These are phyloP conservation scores for Hibiscus syriacus DNA, from an alignment of 345 rosid genomes.

Conservation along the genomic window DNA sequence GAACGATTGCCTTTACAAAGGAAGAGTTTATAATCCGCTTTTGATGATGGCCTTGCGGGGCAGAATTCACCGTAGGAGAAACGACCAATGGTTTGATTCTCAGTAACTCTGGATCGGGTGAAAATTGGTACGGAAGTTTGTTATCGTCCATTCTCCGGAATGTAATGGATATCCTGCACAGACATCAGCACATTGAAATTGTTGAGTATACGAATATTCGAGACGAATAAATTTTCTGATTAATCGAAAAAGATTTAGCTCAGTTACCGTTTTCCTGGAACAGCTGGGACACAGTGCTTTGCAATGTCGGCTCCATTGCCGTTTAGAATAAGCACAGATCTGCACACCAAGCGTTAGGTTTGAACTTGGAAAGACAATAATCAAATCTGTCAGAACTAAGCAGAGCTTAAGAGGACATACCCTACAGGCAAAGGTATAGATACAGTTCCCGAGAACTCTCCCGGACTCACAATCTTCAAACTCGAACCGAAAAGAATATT, in stretches of 20 bases:
- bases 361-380: neutral
- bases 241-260: neutral
- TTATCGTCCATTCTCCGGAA: conserved; percentile 37
- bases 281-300: conserved; percentile 64
- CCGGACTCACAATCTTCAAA: conserved; percentile 40
- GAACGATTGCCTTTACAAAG: neutral
- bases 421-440: conserved; percentile 32
- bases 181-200: neutral
- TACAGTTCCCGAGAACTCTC: conserved; percentile 48
- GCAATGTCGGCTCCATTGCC: conserved; percentile 66
- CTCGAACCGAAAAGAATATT: conserved; percentile 50
- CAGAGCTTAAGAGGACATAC: conserved; percentile 21
- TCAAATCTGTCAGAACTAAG: neutral
- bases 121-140: conserved; percentile 22
- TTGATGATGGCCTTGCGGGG: neutral
- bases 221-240: neutral
- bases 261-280: conserved; percentile 40
- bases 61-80: neutral
- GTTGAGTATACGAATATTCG: neutral
- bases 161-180: conserved; percentile 29
- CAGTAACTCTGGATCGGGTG: conserved; percentile 26
- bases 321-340: conserved; percentile 52
- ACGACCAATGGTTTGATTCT: conserved; percentile 18
- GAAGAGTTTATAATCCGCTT: neutral
- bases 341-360: conserved; percentile 12